These are phyloP conservation scores for Saururus chinensis DNA, from an alignment of 164 flowering plant species.

Conservation along the genomic window DNA sequence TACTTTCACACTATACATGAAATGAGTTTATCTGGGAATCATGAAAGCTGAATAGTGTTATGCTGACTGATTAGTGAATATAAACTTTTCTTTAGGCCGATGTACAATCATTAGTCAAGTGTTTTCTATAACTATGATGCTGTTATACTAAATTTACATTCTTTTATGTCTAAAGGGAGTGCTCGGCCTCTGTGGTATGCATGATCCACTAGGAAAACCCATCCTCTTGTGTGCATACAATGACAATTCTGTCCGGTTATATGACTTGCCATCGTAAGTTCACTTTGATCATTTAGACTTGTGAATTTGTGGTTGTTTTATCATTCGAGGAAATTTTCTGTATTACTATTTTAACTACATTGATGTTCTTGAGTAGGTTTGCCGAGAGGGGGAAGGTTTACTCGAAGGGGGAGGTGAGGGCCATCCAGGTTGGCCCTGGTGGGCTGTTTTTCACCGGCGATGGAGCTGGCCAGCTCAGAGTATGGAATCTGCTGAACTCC, in stretches of 20 bases:
- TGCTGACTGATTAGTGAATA: too few relatives aligned
- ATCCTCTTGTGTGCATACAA: conserved; percentile 39
- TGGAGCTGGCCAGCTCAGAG: conserved; percentile 68
- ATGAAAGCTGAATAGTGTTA: too few relatives aligned
- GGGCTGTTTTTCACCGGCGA: conserved; percentile 88
- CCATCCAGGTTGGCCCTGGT: conserved; percentile 69
- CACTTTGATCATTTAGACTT: not conserved
- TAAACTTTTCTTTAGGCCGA: too few relatives aligned
- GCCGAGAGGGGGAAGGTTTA: conserved; percentile 64
- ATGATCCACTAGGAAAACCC: conserved; percentile 43
- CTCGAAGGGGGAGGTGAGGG: conserved; percentile 58
- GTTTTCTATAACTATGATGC: not conserved
- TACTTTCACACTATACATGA: too few relatives aligned
- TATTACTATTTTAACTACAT: not conserved
- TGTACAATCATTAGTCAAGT: too few relatives aligned
- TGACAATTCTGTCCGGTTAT: conserved; percentile 42
- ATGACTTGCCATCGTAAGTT: conserved; percentile 84
- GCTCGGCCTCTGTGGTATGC: conserved; percentile 40
- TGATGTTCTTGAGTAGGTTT: conserved; percentile 34
- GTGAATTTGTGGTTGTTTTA: not conserved
- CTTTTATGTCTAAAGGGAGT: conserved; percentile 11
- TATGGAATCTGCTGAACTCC: conserved; percentile 48
- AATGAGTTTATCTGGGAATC: too few relatives aligned
- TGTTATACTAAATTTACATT: not conserved
- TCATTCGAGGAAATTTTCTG: not conserved